A percentile compares a stretch with the other conserved stretches of the same genome.
Evolutionary conservation across 1,284 basidiomycete genomes (phyloP).

Genomic region (Wolfiporia cocos): DNA sequence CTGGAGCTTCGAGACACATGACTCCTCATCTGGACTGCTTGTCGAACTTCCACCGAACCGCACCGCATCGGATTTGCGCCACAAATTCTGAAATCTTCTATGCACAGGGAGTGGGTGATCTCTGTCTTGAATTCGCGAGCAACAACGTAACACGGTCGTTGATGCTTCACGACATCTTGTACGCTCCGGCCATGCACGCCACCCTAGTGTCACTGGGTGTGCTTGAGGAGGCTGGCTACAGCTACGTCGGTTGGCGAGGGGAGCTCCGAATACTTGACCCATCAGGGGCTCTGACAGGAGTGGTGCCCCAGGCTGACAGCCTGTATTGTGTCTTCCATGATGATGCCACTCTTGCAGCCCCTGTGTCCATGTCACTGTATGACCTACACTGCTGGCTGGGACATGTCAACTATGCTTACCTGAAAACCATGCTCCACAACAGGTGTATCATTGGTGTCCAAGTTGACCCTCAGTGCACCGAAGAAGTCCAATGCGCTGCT

Average conservation of each 20-base stretch:
- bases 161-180: slow-evolving; percentile 24
- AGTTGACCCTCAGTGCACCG: slow-evolving; percentile 8
- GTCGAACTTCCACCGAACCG: slow-evolving; percentile 16
- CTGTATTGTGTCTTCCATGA: neutral
- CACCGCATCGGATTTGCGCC: slow-evolving; percentile 19
- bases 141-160: slow-evolving; percentile 9
- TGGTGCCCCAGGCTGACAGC: neutral
- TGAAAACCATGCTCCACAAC: slow-evolving; percentile 20
- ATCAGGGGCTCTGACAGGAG: neutral
- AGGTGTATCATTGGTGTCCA: slow-evolving; percentile 25
- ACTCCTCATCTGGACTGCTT: slow-evolving; percentile 19
- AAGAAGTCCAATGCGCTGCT: slow-evolving; percentile 7
- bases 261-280: neutral
- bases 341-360: neutral
- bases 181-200: slow-evolving; percentile 27
- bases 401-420: slow-evolving; percentile 18
- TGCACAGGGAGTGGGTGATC: slow-evolving; percentile 25
- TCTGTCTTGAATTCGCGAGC: slow-evolving; percentile 23
- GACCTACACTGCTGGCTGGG: slow-evolving; percentile 28
- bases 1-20: slow-evolving; percentile 19
- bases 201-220: slow-evolving; percentile 27
- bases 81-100: slow-evolving; percentile 24
- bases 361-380: neutral
- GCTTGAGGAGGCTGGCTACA: slow-evolving; percentile 19
- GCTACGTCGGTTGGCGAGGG: neutral